Conservation (phyloP, 345 rosid genomes). For the Carallia pectinifolia region DNA sequence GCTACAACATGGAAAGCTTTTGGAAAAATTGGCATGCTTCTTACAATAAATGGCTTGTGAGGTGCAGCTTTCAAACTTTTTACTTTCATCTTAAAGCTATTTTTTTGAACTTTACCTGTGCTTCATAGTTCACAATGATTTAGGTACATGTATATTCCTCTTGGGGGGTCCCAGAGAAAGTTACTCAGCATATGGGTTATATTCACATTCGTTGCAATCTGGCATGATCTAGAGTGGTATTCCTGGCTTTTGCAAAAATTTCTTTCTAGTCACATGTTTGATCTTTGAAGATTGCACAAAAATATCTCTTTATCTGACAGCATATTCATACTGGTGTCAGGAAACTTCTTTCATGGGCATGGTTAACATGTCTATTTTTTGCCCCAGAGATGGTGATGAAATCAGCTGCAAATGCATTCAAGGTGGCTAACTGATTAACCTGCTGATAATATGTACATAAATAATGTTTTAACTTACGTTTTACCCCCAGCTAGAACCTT, state of each 20-base stretch:
- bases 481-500: neutral
- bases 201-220: conserved; percentile 91
- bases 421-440: conserved; percentile 40
- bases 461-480: neutral
- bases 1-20: conserved; percentile 79
- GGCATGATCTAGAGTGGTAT: conserved; percentile 99
- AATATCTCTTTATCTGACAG: conserved; percentile 19
- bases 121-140: conserved; percentile 13
- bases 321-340: conserved; percentile 42
- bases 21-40: conserved; percentile 99
- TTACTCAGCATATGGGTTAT: conserved; percentile 81
- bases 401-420: conserved; percentile 57
- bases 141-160: conserved; percentile 95
- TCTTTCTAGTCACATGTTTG: neutral
- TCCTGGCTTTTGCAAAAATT: neutral
- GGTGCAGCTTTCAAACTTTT: conserved; percentile 42
- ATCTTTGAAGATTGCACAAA: neutral
- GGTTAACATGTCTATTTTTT: conserved; percentile 94
- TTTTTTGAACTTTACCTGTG: conserved; percentile 8
- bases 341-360: conserved; percentile 99
- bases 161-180: conserved; percentile 87
- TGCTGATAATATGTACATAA: neutral
- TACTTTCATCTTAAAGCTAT: conserved; percentile 4
- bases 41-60: conserved; percentile 95
- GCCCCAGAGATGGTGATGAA: conserved; percentile 86